Conservation (phyloP, 1,284 basidiomycete genomes). For the Rhodotorula sp. region DNA sequence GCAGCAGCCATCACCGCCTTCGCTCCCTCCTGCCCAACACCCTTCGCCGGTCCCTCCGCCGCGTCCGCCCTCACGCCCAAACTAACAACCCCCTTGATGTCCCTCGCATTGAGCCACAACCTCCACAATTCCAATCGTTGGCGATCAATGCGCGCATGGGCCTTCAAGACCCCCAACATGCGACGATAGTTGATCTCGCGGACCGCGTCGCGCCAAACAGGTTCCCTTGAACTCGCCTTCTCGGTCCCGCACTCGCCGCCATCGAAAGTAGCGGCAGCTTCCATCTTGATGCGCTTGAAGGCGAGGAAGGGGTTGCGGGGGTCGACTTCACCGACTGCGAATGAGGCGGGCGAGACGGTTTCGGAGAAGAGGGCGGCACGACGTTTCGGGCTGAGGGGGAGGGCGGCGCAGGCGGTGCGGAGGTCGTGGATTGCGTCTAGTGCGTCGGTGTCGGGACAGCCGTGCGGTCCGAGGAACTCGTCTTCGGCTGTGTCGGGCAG, state of each 20-base stretch:
- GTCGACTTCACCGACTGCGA: background rate
- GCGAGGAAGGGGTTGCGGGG: slow-evolving; percentile 31
- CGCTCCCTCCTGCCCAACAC: background rate
- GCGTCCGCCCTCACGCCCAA: background rate
- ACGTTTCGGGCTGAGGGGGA: slow-evolving; percentile 3
- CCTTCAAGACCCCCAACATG: background rate
- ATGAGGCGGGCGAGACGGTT: background rate
- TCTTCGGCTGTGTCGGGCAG: background rate
- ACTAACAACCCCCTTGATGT: background rate
- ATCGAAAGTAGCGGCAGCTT: background rate
- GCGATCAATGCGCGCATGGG: slow-evolving; percentile 18
- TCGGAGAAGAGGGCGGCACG: slow-evolving; percentile 10
- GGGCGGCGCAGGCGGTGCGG: slow-evolving; percentile 5
- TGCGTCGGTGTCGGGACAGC: no score
- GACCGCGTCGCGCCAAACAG: slow-evolving; percentile 19
- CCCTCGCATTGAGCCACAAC: slow-evolving; percentile 17
- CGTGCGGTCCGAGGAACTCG: background rate
- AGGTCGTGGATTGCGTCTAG: background rate
- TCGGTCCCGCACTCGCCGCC: background rate
- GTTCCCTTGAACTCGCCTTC: background rate
- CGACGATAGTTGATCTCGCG: slow-evolving; percentile 26
- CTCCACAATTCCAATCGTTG: slow-evolving; percentile 22
- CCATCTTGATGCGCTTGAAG: slow-evolving; percentile 11
- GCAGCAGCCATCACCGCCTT: background rate
- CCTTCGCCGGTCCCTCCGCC: background rate